Base-by-base conservation (phyloP, 106 monocot genomes). In the Iris macrosiphon region DNA sequence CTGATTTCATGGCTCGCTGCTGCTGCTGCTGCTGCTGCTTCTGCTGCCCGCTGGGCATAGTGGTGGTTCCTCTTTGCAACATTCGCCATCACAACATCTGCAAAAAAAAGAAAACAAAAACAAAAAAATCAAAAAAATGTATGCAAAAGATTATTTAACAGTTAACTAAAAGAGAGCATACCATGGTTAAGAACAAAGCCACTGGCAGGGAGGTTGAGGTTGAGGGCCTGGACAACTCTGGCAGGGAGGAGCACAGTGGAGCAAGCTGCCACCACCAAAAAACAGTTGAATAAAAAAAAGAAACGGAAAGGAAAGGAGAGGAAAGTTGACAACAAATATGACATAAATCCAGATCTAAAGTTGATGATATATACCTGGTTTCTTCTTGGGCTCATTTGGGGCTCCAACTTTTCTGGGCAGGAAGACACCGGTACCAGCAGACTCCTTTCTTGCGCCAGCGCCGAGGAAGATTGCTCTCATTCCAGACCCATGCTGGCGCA, bases 371-470 rank as follows among this genome's bases (percentile, higher is more conserved):
- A 24, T 49, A 88, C 88, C 67, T 21, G 76, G 70, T 35, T 79
- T 83, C 33, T 71, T 89, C 3, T 61, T 38, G 1, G 65, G 54
- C n/a, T 88, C 83, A 30, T 47, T 20, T 1, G 69, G 60, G 11
- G 33, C 37, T 0, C 79, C 75, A 0, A 39, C 59, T 13, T 61
- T 38, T 26, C 83, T 72, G 1, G 88, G 88, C 18, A 89, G 49
- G 62, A 89, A 89, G 1, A 89, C 88, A 15, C 88, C 88, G 22
- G 88, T 89, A 13, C 90, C 90, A 7, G 64, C 63, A 0, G 79
- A 76, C 66, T 76, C 73, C 27, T 66, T 28, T 3, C 73, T 65
- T 0, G 51, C 25, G 13, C 58, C 71, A 17, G 52, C 45, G 42
- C 55, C 52, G 35, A 88, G 75, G 45, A 88, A 79, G 9, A 88